Conservation (phyloP, 768 basidiomycete species). For the Fistulinella prunicolor region DNA sequence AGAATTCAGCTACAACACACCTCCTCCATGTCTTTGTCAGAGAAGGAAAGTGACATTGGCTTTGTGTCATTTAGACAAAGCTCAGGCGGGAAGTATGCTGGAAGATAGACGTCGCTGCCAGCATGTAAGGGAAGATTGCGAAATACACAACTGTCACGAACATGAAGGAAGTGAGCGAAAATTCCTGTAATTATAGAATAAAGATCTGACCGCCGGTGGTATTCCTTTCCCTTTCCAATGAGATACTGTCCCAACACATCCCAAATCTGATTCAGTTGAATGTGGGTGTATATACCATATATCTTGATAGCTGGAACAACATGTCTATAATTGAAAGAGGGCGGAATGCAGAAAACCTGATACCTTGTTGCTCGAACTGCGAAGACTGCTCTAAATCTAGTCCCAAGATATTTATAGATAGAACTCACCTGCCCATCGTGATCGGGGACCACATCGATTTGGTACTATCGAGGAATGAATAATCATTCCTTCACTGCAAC, state of each 20-base stretch:
- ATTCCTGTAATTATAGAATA: background rate
- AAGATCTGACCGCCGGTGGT: constrained; percentile 46
- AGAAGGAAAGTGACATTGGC: constrained; percentile 31
- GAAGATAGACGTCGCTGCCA: constrained; percentile 44
- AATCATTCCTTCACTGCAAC: background rate
- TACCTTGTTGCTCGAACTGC: constrained; percentile 42
- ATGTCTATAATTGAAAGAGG: background rate
- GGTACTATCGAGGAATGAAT: constrained; percentile 37
- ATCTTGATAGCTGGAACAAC: constrained; percentile 40
- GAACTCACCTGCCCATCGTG: constrained; percentile 31
- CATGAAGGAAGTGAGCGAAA: background rate
- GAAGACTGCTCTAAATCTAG: background rate
- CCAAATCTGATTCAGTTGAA: constrained; percentile 48
- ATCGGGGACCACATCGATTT: constrained; percentile 45
- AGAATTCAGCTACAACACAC: constrained; percentile 28
- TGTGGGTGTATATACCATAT: constrained; percentile 50
- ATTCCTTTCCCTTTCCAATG: constrained; percentile 46
- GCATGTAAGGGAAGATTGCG: constrained; percentile 34
- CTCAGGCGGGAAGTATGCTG: constrained; percentile 50
- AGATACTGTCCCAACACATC: constrained; percentile 42
- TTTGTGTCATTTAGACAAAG: constrained; percentile 16
- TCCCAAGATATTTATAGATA: background rate
- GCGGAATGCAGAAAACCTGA: background rate
- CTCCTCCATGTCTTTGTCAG: constrained; percentile 46
- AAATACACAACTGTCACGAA: constrained; percentile 42